These are phyloP conservation scores for Aspergillus mulundensis DNA, from an alignment of 495 filamentous ascomycete genomes.

Conservation along the genomic window DNA sequence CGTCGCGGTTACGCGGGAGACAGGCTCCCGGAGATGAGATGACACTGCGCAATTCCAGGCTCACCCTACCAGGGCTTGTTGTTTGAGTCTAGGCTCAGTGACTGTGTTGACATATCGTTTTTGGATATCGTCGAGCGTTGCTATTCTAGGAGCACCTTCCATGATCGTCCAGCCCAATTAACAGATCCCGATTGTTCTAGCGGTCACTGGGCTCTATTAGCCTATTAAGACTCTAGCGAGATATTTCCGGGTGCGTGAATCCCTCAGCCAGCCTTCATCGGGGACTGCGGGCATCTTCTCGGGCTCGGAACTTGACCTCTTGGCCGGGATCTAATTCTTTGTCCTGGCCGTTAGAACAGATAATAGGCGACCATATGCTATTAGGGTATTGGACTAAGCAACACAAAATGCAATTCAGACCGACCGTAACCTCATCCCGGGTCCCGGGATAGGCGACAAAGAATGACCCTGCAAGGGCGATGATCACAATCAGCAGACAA, in stretches of 20 bases:
- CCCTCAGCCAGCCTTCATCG: not conserved
- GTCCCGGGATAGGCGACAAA: not conserved
- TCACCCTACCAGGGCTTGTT: not conserved
- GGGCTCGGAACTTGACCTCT: not conserved
- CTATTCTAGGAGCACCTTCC: not conserved
- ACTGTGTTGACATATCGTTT: not conserved
- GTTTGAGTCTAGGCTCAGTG: not conserved
- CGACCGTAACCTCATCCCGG: not conserved
- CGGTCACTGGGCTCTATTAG: not conserved
- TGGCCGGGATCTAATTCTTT: not conserved
- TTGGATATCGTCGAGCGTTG: not conserved
- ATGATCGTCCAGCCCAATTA: not conserved
- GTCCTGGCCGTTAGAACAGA: not conserved
- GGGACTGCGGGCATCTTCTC: not conserved
- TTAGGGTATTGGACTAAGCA: slow-evolving; percentile 2
- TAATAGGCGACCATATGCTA: not conserved
- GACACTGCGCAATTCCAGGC: no score
- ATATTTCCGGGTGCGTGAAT: not conserved
- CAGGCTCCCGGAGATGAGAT: not conserved
- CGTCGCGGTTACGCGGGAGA: not conserved
- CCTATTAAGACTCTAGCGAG: no score
- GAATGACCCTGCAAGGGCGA: not conserved
- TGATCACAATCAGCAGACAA: not conserved
- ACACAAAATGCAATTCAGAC: not conserved
- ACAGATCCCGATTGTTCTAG: not conserved